These are phyloP conservation scores for Fonsecaea monophora DNA, from an alignment of 2,329 filamentous ascomycete species.

Conservation along the genomic window DNA sequence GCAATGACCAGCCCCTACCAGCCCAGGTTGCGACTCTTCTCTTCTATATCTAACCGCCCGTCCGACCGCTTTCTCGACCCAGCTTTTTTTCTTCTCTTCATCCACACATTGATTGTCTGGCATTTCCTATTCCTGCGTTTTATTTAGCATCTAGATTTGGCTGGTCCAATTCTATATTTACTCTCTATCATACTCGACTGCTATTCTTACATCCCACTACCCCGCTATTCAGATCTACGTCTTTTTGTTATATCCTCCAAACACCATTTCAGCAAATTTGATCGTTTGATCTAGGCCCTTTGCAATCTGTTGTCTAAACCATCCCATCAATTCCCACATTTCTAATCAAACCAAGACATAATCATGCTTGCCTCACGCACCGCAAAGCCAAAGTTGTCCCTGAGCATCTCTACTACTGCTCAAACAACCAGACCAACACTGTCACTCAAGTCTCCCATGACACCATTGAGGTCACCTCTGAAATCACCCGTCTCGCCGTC, in stretches of 20 bases:
- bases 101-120: slow-evolving; percentile 46
- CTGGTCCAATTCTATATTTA: slow-evolving; percentile 50
- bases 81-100: slow-evolving; percentile 28
- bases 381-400: slow-evolving; percentile 55
- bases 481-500: slow-evolving; percentile 53
- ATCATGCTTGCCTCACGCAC: slow-evolving; percentile 51
- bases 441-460: slow-evolving; percentile 52
- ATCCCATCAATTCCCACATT: slow-evolving; percentile 11
- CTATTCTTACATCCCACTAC: slow-evolving; percentile 37
- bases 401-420: slow-evolving; percentile 52
- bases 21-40: slow-evolving; percentile 7
- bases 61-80: slow-evolving; percentile 29
- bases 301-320: slow-evolving; percentile 4
- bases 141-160: slow-evolving; percentile 45
- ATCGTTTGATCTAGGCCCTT: too few species aligned
- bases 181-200: slow-evolving; percentile 38
- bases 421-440: slow-evolving; percentile 46
- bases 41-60: slow-evolving; percentile 32
- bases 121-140: slow-evolving; percentile 45
- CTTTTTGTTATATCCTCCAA: slow-evolving; percentile 21
- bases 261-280: not conserved
- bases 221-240: slow-evolving; percentile 4
- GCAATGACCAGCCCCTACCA: slow-evolving; percentile 9
- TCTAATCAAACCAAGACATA: slow-evolving; percentile 18
- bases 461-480: slow-evolving; percentile 50